phyloP scores from a whole-genome alignment of 2,329 filamentous ascomycete genomes.

The Ceratocystis cacaofunesta region DNA sequence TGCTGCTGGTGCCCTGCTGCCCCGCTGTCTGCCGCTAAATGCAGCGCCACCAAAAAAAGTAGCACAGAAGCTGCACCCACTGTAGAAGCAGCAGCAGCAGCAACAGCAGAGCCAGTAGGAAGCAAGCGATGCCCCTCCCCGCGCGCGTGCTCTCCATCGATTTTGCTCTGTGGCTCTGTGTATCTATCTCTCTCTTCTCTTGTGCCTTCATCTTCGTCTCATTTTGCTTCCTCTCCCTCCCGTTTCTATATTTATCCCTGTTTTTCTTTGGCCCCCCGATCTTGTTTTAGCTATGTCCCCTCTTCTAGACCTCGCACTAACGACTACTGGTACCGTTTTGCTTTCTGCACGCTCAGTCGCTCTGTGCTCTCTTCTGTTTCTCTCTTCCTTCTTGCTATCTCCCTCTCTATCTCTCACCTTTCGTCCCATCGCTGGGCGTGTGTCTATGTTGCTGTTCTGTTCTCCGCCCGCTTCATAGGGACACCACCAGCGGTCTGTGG shows the following conservation, averaged over 20 bases:
- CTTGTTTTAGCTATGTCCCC: constrained; percentile 3
- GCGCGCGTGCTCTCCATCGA: background rate
- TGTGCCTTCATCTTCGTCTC: background rate
- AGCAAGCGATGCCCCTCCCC: too few relatives aligned
- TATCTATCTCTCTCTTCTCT: background rate
- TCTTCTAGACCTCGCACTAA: background rate
- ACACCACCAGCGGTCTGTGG: background rate
- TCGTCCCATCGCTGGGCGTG: background rate
- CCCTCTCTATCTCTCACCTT: background rate
- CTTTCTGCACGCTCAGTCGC: constrained; percentile 7
- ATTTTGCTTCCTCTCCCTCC: background rate
- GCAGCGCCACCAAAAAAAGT: too few relatives aligned
- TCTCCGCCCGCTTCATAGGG: background rate
- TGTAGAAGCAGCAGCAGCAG: too few relatives aligned
- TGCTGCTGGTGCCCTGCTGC: too few relatives aligned
- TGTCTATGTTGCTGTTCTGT: background rate
- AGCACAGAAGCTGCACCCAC: too few relatives aligned
- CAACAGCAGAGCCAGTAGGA: too few relatives aligned
- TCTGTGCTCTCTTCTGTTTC: background rate
- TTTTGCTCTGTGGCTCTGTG: background rate
- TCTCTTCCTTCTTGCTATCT: too few relatives aligned
- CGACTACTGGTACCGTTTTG: background rate
- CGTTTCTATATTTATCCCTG: background rate
- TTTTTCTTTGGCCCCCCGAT: background rate
- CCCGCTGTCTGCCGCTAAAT: too few relatives aligned